phyloP scores from a whole-genome alignment of 805 yeast genomes.

The Barnettozyma sucrosica region DNA sequence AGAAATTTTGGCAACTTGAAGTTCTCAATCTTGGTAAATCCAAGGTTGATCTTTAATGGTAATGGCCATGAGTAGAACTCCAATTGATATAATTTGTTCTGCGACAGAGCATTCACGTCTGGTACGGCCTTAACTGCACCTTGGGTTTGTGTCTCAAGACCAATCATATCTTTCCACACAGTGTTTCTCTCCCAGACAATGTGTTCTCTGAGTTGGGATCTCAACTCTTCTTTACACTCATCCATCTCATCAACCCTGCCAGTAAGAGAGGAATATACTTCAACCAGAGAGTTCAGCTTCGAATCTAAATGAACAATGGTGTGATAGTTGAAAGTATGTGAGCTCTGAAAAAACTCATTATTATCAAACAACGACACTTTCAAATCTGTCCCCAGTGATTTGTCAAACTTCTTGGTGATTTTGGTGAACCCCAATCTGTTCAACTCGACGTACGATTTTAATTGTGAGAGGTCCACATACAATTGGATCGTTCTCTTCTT shows the following conservation, averaged over 20 bases:
- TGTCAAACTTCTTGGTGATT: conserved; percentile 86
- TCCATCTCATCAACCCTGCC: conserved; percentile 31
- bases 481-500: conserved; percentile 57
- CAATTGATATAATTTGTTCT: conserved; percentile 27
- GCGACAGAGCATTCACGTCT: conserved; percentile 26
- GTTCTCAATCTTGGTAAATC: conserved; percentile 25
- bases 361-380: conserved; percentile 44
- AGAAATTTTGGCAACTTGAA: conserved; percentile 42
- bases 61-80: conserved; percentile 29
- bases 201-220: conserved; percentile 72
- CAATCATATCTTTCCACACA: conserved; percentile 93
- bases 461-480: conserved; percentile 71
- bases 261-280: conserved; percentile 47
- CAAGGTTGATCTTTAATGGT: conserved; percentile 27
- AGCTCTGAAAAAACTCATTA: conserved; percentile 37
- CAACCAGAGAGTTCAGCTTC: conserved; percentile 46
- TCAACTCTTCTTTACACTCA: conserved; percentile 46
- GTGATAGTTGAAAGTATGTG: conserved; percentile 49
- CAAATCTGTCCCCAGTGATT: conserved; percentile 53
- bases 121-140: conserved; percentile 32
- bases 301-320: conserved; percentile 45
- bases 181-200: conserved; percentile 96
- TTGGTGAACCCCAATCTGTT: conserved; percentile 84
- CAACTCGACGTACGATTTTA: conserved; percentile 76
- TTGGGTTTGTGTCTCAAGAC: conserved; percentile 65